These are phyloP conservation scores for Sporisorium iseilematis-ciliati DNA, from an alignment of 1,284 basidiomycete species.

Conservation along the genomic window DNA sequence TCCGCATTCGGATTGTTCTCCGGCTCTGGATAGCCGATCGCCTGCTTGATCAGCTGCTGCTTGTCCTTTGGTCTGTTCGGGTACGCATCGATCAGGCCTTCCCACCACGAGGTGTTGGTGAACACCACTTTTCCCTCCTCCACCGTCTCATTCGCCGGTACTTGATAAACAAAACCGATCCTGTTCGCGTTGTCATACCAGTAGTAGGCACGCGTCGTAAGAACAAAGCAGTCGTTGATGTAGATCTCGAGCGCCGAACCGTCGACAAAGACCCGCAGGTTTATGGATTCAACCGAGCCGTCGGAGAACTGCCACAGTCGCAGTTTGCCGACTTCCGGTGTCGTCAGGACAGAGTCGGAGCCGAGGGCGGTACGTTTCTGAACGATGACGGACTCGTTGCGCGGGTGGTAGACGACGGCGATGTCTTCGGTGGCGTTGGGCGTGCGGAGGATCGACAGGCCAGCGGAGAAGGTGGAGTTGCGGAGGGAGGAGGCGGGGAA, in stretches of 20 bases:
- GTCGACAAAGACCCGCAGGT: constrained; percentile 41
- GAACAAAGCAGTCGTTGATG: constrained; percentile 41
- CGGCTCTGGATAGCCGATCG: constrained; percentile 34
- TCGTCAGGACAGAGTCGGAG: constrained; percentile 9
- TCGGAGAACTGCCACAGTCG: constrained; percentile 30
- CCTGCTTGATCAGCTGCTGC: constrained; percentile 21
- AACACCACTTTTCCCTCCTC: constrained; percentile 9
- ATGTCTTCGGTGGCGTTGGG: constrained; percentile 19
- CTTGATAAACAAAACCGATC: constrained; percentile 35
- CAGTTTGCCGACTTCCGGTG: constrained; percentile 29
- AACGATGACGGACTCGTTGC: constrained; percentile 34
- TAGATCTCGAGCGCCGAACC: constrained; percentile 43
- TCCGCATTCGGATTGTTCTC: constrained; percentile 26
- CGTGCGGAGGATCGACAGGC: constrained; percentile 30
- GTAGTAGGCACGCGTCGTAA: constrained; percentile 40
- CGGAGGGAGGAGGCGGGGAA: constrained; percentile 30
- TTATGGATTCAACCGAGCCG: constrained; percentile 7
- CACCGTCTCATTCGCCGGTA: not conserved
- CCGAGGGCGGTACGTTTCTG: constrained; percentile 35
- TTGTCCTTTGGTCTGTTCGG: constrained; percentile 32
- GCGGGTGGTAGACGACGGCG: constrained; percentile 31
- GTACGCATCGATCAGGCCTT: constrained; percentile 40
- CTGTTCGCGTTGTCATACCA: constrained; percentile 29
- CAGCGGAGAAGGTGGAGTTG: constrained; percentile 32
- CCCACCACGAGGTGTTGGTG: constrained; percentile 33